A percentile compares a stretch with the other conserved stretches of the same genome.
phyloP scores from a whole-genome alignment of 2,329 filamentous ascomycete genomes.

The Monilinia fructicola region DNA sequence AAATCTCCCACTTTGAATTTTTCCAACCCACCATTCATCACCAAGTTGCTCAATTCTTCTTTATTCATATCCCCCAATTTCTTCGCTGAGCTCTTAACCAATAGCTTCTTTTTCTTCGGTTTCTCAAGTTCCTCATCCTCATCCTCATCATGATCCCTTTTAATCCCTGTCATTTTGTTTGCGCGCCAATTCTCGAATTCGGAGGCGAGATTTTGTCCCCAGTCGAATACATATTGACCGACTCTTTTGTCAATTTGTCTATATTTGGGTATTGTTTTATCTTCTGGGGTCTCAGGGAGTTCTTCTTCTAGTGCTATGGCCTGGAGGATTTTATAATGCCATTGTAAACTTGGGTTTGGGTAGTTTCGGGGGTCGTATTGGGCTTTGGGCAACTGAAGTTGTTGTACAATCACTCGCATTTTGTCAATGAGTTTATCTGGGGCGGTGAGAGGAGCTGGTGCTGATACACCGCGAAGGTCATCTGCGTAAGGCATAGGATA shows the following conservation, averaged over 20 bases:
- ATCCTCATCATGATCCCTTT: slow-evolving; percentile 13
- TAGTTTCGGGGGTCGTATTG: slow-evolving; percentile 84
- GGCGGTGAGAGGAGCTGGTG: slow-evolving; percentile 52
- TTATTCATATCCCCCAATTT: slow-evolving; percentile 18
- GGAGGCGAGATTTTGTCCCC: slow-evolving; percentile 67
- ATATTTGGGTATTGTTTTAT: slow-evolving; percentile 81
- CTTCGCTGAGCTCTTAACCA: slow-evolving; percentile 14
- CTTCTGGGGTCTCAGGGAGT: slow-evolving; percentile 66
- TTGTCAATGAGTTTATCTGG: slow-evolving; percentile 73
- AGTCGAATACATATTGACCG: slow-evolving; percentile 74
- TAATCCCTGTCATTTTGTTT: neutral
- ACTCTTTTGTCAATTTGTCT: slow-evolving; percentile 81
- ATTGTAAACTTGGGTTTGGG: slow-evolving; percentile 89
- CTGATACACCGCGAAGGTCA: slow-evolving; percentile 74
- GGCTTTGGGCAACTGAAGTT: slow-evolving; percentile 74
- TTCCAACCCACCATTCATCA: slow-evolving; percentile 13
- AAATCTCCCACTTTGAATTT: slow-evolving; percentile 22
- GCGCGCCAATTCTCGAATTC: slow-evolving; percentile 33
- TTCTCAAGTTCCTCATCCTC: neutral
- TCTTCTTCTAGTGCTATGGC: slow-evolving; percentile 90
- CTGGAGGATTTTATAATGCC: slow-evolving; percentile 95
- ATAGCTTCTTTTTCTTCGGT: slow-evolving; percentile 4
- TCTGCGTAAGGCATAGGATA: slow-evolving; percentile 86
- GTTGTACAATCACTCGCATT: slow-evolving; percentile 81
- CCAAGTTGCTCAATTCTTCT: slow-evolving; percentile 16